These are phyloP conservation scores for Cercospora zeae-maydis DNA, from an alignment of 2,329 filamentous ascomycete species.

Conservation along the genomic window DNA sequence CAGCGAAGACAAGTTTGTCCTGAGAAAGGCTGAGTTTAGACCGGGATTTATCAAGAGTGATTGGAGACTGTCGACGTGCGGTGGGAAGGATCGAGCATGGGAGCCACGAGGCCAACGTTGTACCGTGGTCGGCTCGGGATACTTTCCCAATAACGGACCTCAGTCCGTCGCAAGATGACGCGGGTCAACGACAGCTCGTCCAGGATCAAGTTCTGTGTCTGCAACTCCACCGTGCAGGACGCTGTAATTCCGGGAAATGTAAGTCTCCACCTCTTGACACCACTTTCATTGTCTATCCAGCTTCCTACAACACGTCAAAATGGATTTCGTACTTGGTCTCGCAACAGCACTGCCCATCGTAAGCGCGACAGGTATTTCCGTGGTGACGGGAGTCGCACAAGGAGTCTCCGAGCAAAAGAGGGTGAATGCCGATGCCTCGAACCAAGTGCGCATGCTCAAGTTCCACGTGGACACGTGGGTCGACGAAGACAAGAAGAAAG, in stretches of 20 bases:
- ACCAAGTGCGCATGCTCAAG: constrained; percentile 51
- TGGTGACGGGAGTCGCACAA: constrained; percentile 51
- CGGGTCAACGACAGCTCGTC: constrained; percentile 9
- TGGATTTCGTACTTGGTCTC: constrained; percentile 37
- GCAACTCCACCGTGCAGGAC: background rate
- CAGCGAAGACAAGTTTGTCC: background rate
- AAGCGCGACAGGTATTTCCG: constrained; percentile 45
- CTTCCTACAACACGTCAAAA: constrained; percentile 6
- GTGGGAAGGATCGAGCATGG: background rate
- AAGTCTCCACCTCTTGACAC: background rate
- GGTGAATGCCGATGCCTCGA: constrained; percentile 49
- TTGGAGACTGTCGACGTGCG: background rate
- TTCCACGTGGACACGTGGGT: constrained; percentile 49
- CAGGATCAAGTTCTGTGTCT: constrained; percentile 13
- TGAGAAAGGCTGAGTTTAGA: background rate
- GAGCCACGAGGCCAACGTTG: background rate
- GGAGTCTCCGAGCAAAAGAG: constrained; percentile 50
- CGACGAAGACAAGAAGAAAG: constrained; percentile 30
- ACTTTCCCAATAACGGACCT: constrained; percentile 3
- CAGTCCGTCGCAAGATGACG: constrained; percentile 13
- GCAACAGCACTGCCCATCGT: constrained; percentile 35
- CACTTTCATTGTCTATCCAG: background rate
- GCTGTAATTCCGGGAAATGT: background rate
- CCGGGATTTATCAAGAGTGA: background rate
- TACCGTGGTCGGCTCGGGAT: background rate